phyloP scores from a whole-genome alignment of 495 filamentous ascomycete genomes.

The Schizothecium vesticola region DNA sequence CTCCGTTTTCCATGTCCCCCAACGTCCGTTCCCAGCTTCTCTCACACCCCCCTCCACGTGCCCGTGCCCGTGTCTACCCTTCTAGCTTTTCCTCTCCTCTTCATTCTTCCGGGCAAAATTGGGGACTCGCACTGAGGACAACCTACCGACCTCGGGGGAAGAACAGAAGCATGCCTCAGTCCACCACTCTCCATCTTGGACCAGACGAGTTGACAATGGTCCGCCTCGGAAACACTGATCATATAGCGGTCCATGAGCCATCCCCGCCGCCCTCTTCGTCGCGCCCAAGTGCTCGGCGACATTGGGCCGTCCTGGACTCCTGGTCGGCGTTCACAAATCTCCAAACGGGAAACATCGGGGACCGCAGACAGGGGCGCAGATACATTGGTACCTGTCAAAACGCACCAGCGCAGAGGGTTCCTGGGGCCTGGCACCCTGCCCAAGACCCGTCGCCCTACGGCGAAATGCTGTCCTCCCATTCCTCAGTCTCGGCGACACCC shows the following conservation, averaged over 20 bases:
- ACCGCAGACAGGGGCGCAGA: background rate
- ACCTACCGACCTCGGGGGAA: background rate
- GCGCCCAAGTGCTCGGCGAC: background rate
- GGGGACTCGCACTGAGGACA: background rate
- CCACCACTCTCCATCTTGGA: background rate
- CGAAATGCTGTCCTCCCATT: background rate
- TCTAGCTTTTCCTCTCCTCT: background rate
- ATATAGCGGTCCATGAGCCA: background rate
- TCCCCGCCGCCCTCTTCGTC: background rate
- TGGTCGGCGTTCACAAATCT: background rate
- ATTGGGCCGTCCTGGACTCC: background rate
- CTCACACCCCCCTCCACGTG: background rate
- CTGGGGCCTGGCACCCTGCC: background rate
- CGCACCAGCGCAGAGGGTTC: conserved; percentile 5
- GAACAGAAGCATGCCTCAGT: background rate
- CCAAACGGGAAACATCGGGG: background rate
- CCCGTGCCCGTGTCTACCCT: background rate
- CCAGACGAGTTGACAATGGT: background rate
- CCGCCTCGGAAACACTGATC: background rate
- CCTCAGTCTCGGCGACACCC: background rate
- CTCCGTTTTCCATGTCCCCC: background rate
- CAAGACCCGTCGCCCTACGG: background rate
- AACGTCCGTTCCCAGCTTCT: background rate
- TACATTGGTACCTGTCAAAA: background rate
- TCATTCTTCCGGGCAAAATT: background rate